Conservation (phyloP, 2,329 filamentous ascomycete genomes). For the Phialophora expanda region DNA sequence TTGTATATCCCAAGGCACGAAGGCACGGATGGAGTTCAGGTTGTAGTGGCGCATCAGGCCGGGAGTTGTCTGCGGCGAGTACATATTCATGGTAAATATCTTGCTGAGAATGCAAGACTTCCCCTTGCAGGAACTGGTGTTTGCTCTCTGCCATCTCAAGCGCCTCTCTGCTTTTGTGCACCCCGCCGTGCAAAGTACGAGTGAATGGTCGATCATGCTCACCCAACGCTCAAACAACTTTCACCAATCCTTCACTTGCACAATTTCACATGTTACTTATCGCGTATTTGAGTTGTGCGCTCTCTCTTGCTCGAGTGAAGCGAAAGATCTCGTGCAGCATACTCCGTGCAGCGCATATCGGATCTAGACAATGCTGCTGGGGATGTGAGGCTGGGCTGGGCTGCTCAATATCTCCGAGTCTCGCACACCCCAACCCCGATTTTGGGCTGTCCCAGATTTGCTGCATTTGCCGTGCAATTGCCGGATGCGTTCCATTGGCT, state of each 20-base stretch:
- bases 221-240: neutral
- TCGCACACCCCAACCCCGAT: neutral
- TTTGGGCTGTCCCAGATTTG: neutral
- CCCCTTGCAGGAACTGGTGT: neutral
- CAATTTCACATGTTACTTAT: neutral
- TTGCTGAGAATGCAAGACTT: neutral
- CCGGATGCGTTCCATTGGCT: neutral
- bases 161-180: neutral
- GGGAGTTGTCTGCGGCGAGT: neutral
- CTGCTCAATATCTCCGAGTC: neutral
- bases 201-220: neutral
- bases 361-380: neutral
- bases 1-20: slow-evolving; percentile 4
- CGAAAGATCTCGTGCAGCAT: neutral
- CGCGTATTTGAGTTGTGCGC: neutral
- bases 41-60: neutral
- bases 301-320: neutral
- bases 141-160: neutral
- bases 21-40: neutral
- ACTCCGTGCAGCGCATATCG: neutral
- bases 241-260: neutral
- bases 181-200: neutral
- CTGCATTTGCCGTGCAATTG: slow-evolving; percentile 4
- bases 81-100: slow-evolving; percentile 9
- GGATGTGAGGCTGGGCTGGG: neutral